Evolutionary conservation across 306 rosid genomes (phyloP), one percentile per base, ranked within the genome.

Genomic region (Purshia tridentata): DNA sequence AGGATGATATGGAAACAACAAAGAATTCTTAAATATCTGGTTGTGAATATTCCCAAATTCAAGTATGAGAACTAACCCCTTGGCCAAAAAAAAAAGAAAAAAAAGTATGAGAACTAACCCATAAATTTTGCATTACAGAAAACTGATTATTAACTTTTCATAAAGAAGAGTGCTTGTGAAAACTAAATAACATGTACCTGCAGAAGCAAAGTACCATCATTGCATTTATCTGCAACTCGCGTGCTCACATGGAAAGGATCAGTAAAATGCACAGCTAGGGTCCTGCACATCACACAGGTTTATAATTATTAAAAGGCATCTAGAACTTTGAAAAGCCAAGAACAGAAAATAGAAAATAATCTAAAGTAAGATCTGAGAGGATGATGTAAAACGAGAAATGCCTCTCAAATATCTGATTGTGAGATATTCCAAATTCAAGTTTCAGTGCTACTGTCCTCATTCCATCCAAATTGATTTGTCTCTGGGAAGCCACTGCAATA

Each of bases 391-490:
- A 66, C 29, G 62, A 53, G 72, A 54, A 80, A 63, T 82, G 78
- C 99, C 96, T 91, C 76, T 91, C 98, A 81, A 91, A 95, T 76
- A 71, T 91, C 79, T 95, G 99, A 84, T 95, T 91, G 79, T 81
- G 93, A 75, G 86, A 87, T 77, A 78, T 88, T 79, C 99, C 99
- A 84, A 95, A 95, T 79, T 87, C 93, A 78, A 95, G 98, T 82
- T 91, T 91, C 73, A 95, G 87, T 53, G 98, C 99, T 81, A 91
- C 79, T 15, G 97, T 90, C 82, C 99, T 88, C 99, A 95, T 91
- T 68, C 97, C 99, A 80, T 95, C 99, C 80, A 95, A 95, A 86
- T 86, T 85, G 80, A 87, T 91, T 63, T 85, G 91, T 82, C 96
- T 87, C 84, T 89, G 89, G 65, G 93, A 87, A 51, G 88, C 45